These are phyloP conservation scores for Phytophthora chlamydospora DNA, from an alignment of 352 stramenopile species.

Conservation along the genomic window DNA sequence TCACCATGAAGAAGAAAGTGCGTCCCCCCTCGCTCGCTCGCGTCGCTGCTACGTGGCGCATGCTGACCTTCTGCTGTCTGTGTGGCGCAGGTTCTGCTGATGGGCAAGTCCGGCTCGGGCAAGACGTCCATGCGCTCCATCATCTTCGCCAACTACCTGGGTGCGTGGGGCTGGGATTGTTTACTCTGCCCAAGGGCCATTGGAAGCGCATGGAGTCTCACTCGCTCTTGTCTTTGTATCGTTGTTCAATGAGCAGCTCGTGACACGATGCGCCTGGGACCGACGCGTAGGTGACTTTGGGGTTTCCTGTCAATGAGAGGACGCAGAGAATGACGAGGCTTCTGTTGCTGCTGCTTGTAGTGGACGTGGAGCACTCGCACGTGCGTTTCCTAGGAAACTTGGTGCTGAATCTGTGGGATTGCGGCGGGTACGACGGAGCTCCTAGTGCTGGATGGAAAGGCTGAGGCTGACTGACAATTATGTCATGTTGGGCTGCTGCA, in stretches of 20 bases:
- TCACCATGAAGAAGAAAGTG: constrained; percentile 71
- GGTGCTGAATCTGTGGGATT: constrained; percentile 99
- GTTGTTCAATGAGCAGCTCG: constrained; percentile 60
- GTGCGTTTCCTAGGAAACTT: constrained; percentile 98
- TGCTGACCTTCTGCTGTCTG: constrained; percentile 9
- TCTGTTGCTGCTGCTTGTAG: constrained; percentile 39
- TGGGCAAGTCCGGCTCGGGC: constrained; percentile 95
- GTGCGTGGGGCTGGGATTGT: constrained; percentile 27
- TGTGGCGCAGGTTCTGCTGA: constrained; percentile 90
- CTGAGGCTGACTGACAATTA: no score
- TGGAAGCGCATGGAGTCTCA: neutral
- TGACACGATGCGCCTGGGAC: constrained; percentile 97
- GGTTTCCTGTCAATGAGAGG: neutral
- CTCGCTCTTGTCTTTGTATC: neutral
- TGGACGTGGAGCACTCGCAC: constrained; percentile 93
- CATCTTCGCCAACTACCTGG: constrained; percentile 99
- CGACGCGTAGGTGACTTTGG: constrained; percentile 75
- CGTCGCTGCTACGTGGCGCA: neutral
- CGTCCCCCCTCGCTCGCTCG: neutral
- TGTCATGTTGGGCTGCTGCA: constrained; percentile 25
- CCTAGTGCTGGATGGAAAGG: no score
- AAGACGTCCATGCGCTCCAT: constrained; percentile 99
- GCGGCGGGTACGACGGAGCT: constrained; percentile 84
- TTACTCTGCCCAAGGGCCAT: neutral
- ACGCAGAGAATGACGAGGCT: constrained; percentile 6